Percentiles rank a stretch among this genome's conserved stretches.
Evolutionary conservation across 805 yeast genomes (phyloP).

Genomic region (Huiozyma naganishii): DNA sequence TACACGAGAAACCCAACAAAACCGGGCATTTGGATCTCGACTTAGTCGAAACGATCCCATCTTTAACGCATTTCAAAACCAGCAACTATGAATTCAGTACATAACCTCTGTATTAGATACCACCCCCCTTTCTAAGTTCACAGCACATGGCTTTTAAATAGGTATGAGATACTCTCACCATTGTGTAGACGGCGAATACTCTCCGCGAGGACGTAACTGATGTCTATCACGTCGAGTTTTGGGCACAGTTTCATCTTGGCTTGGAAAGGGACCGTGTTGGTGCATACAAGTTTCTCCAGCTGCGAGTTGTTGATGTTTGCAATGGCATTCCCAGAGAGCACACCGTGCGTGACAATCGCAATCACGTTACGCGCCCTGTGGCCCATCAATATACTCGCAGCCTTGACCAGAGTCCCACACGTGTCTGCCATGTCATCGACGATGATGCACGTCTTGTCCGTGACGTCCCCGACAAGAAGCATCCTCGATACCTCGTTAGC

Average conservation of each 20-base stretch:
- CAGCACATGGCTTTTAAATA: conserved; percentile 35
- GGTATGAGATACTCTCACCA: conserved; percentile 75
- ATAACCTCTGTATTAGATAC: no score
- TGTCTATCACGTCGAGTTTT: conserved; percentile 50
- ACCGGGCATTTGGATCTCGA: neutral
- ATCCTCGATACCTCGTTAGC: conserved; percentile 76
- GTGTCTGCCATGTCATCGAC: conserved; percentile 89
- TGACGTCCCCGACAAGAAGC: conserved; percentile 80
- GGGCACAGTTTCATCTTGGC: conserved; percentile 49
- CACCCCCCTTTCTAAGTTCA: no score
- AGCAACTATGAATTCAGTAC: no score
- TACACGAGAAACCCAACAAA: neutral
- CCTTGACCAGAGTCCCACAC: conserved; percentile 76
- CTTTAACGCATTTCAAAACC: conserved; percentile 5
- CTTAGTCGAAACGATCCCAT: conserved; percentile 9
- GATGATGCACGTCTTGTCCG: conserved; percentile 60
- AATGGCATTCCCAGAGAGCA: conserved; percentile 64
- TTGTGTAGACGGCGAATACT: conserved; percentile 76
- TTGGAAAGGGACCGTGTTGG: conserved; percentile 71
- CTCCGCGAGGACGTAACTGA: conserved; percentile 67
- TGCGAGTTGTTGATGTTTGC: conserved; percentile 58
- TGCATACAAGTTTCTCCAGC: conserved; percentile 60
- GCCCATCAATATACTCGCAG: conserved; percentile 60
- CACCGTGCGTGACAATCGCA: conserved; percentile 78
- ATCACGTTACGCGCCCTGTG: conserved; percentile 62